phyloP scores from a whole-genome alignment of 495 filamentous ascomycete species.

The Annulohypoxylon nitens region DNA sequence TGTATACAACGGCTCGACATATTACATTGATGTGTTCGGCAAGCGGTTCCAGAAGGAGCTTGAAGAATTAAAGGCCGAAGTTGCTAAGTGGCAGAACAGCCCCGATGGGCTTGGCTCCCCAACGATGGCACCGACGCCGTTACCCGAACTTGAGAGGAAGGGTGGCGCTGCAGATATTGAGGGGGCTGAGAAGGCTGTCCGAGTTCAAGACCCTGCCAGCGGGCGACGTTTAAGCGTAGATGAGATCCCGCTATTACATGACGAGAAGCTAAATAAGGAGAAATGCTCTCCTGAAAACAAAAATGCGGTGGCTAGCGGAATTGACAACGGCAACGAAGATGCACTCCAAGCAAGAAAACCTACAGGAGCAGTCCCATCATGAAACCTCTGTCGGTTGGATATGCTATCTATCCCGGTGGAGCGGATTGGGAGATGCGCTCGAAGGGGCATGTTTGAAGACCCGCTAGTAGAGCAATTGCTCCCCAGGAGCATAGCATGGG shows the following conservation, averaged over 20 bases:
- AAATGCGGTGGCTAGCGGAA: conserved; percentile 53
- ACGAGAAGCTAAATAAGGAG: conserved; percentile 54
- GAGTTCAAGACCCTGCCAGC: conserved; percentile 45
- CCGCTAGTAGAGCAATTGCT: not conserved
- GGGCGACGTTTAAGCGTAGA: conserved; percentile 59
- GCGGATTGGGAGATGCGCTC: not conserved
- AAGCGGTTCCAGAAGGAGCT: conserved; percentile 97
- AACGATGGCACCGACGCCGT: conserved; percentile 53
- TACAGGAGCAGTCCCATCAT: conserved; percentile 25
- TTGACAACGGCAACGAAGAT: conserved; percentile 57
- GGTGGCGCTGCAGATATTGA: conserved; percentile 30
- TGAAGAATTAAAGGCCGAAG: conserved; percentile 88
- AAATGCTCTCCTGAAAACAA: conserved; percentile 3
- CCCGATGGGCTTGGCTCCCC: conserved; percentile 62
- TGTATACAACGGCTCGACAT: conserved; percentile 94
- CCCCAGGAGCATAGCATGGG: not conserved
- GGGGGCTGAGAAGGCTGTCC: conserved; percentile 40
- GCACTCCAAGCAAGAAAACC: conserved; percentile 59
- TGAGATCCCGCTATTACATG: conserved; percentile 67
- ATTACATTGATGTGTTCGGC: conserved; percentile 97
- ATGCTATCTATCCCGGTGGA: not conserved
- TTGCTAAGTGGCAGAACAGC: conserved; percentile 84
- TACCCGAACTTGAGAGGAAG: conserved; percentile 18
- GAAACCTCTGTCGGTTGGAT: not conserved
- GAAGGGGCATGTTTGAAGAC: not conserved